Evolutionary conservation across 2,329 filamentous ascomycete genomes (phyloP), one percentile per base, ranked within the genome.

Genomic region (Monosporascus sp.): DNA sequence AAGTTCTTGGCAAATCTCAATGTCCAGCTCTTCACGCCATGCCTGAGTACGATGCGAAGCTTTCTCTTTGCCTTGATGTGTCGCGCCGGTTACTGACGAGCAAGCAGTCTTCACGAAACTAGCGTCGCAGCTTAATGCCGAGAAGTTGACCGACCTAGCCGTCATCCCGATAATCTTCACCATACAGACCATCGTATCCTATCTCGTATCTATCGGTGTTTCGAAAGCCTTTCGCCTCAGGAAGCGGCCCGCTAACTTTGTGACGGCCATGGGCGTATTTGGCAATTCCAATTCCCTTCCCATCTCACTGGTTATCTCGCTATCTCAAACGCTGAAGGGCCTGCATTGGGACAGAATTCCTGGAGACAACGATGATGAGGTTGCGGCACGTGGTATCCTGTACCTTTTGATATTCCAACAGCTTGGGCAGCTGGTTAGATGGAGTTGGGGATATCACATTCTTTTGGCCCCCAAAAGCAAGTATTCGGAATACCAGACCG

Each of bases 331-430:
- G 0, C 79, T 99, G 52, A 84, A 86, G 63, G 94, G 94, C 6
- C 78, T 99, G 34, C 93, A 97, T 69, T 99, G 94, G 94, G 87
- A 93, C 71, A 87, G 84, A 60, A 83, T 97, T 48, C 89, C 90
- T 0, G 88, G 90, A 51, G 94, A 99, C 63, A 97, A 95, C 64
- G 93, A 97, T 64, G 89, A 96, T 54, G 90, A 97, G 70, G 94
- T 99, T 20, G 92, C 84, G 24, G 93, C 94, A 3, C 85, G 94
- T 56, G 94, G 94, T 54, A 97, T 99, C 56, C 76, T 99, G 1
- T 99, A 99, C 66, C 80, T 99, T 11, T 79, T 99, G 56, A 95
- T 99, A 60, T 99, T 99, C 74, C 94, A 99, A 73, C 94, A 99
- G 69, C 82, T 99, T 3, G 94, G 94, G 22, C 94, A 99, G 71